Base-by-base conservation (phyloP, 345 rosid species). In the Dovyalis caffra region DNA sequence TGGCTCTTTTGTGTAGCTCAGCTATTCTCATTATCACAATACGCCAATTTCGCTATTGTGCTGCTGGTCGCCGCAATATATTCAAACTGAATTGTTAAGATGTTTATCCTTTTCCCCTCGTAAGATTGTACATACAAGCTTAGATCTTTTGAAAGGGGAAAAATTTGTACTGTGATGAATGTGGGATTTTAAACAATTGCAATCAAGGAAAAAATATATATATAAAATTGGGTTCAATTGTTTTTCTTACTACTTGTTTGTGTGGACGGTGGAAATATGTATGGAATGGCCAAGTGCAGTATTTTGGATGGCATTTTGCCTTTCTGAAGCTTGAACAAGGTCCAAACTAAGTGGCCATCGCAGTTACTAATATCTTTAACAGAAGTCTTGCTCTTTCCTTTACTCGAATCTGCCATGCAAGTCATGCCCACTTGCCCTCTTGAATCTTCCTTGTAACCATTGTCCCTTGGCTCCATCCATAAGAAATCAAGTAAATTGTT, bases 1-100 rank as follows among this genome's bases (percentile, higher is more conserved):
- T 43, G 78, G 79, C 47, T 78, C 80, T 33, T 37, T 0, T 8
- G 11, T 58, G 38, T 81, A 78, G 68, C 66, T 79, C 37, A 34
- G 20, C 37, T 35, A 60, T 21, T 62, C 68, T 43, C 38, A n/a
- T 3, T 40, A 43, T 25, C 29, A 29, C 35, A 21, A 38, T 40
- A 11, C 58, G 12, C 33, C 3, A 6, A 69, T 45, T 9, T 10
- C 1, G 25, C 25, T 29, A 31, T 3, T n/a, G 14, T 56, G 31
- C 18, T 23, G 32, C 45, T 16, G 4, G 18, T 28, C 4, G 15
- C 16, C 21, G 28, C 45, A 64, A 4, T 12, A n/a, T 23, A 6
- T 37, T 10, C 20, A 31, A 23, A 43, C 31, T 68, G 25, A 23
- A 10, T 11, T 26, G 28, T 68, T 68, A 14, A 18, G 70, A 66